Percentiles rank a stretch among this genome's conserved stretches.
phyloP scores from a whole-genome alignment of 805 yeast species.

The Ogataea kodamae region DNA sequence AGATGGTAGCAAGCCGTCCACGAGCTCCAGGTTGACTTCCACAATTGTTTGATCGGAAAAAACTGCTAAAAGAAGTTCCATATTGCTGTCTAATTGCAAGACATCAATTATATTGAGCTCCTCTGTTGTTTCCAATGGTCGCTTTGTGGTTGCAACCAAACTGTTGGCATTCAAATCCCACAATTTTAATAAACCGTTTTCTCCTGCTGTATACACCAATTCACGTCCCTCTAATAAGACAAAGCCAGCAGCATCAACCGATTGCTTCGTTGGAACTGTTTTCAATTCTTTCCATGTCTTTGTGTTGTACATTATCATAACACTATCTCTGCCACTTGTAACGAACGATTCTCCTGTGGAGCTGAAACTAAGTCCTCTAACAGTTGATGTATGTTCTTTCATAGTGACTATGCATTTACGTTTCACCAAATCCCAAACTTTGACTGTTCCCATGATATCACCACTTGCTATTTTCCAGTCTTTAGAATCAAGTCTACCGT shows the following conservation, averaged over 20 bases:
- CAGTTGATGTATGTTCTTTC: slow-evolving; percentile 77
- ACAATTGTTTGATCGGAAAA: slow-evolving; percentile 81
- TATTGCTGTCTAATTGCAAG: slow-evolving; percentile 26
- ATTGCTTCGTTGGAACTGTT: slow-evolving; percentile 71
- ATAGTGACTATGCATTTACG: slow-evolving; percentile 62
- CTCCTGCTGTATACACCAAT: slow-evolving; percentile 72
- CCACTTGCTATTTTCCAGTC: slow-evolving; percentile 79
- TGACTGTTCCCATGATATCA: slow-evolving; percentile 54
- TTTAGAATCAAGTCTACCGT: slow-evolving; percentile 65
- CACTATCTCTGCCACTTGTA: slow-evolving; percentile 88
- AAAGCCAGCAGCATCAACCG: slow-evolving; percentile 69
- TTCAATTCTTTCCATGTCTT: slow-evolving; percentile 51
- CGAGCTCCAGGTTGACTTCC: slow-evolving; percentile 29
- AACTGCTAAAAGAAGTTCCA: slow-evolving; percentile 46
- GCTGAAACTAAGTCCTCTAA: slow-evolving; percentile 75
- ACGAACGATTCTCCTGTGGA: slow-evolving; percentile 52
- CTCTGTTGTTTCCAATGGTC: slow-evolving; percentile 60
- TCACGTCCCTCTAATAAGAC: slow-evolving; percentile 32
- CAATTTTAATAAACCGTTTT: slow-evolving; percentile 61
- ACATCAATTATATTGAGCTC: slow-evolving; percentile 70
- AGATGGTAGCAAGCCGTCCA: slow-evolving; percentile 37
- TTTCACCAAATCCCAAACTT: slow-evolving; percentile 65
- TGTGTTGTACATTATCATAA: slow-evolving; percentile 58
- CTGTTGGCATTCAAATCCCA: slow-evolving; percentile 55
- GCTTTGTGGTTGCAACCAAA: slow-evolving; percentile 41